These are phyloP conservation scores for Phialemonium atrogriseum DNA, from an alignment of 2,329 filamentous ascomycete species.

Conservation along the genomic window DNA sequence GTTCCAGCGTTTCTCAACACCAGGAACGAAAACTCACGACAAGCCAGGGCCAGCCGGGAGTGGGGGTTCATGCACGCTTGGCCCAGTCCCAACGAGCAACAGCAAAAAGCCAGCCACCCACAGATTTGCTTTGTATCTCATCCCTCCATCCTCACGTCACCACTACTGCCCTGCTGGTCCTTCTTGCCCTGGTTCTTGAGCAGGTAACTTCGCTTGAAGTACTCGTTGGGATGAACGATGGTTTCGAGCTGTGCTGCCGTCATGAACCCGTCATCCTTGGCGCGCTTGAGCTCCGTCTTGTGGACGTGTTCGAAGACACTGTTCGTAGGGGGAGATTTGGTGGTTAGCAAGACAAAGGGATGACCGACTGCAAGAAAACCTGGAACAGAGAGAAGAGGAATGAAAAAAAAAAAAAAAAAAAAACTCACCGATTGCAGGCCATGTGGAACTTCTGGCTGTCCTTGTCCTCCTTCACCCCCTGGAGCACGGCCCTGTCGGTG, in stretches of 20 bases:
- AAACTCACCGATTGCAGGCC: constrained; percentile 74
- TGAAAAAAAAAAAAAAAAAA: not conserved
- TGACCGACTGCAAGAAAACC: not conserved
- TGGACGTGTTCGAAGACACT: constrained; percentile 86
- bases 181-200: constrained; percentile 66
- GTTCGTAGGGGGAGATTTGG: too few species aligned
- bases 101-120: not conserved
- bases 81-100: not conserved
- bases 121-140: constrained; percentile 4
- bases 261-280: constrained; percentile 67
- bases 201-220: constrained; percentile 90
- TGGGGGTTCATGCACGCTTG: too few species aligned
- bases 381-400: not conserved
- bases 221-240: constrained; percentile 94
- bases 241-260: constrained; percentile 76
- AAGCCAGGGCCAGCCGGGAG: too few species aligned
- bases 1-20: too few species aligned
- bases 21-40: too few species aligned
- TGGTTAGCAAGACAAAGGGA: too few species aligned
- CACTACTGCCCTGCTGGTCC: constrained; percentile 5
- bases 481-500: constrained; percentile 66
- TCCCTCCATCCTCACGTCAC: constrained; percentile 19
- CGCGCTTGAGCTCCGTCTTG: constrained; percentile 67
- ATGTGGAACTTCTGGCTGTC: constrained; percentile 85
- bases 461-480: constrained; percentile 81